Evolutionary conservation across 768 basidiomycete species (phyloP), one percentile per base, ranked within the genome.

Genomic region (Mycena olivaceomarginata): DNA sequence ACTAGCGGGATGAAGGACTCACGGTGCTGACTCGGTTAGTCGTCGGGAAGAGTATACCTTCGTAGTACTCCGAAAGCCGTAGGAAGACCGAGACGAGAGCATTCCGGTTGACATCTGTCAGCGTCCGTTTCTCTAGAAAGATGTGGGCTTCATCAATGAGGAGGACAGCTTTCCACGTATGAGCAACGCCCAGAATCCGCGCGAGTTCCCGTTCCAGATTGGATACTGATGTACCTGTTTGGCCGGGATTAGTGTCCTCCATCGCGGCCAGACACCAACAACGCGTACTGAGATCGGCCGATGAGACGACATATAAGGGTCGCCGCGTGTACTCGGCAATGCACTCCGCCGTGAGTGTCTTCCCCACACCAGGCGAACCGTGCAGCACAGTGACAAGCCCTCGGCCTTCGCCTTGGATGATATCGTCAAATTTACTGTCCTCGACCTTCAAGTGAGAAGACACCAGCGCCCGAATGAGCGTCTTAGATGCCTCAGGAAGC

Each of bases 101-200:
- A 59, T 82, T 81, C 39, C 80, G 75, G 18, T 75, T 5, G 10
- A 81, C 70, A 41, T 82, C 77, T 13, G 71, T 70, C 12, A 72
- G 62, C 25, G 62, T 68, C 39, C 81, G 80, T 56, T 77, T 57
- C 62, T 82, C 74, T 0, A 82, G 70, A 66, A 79, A 82, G 16
- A 82, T 81, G 11, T 82, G 81, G 3, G 82, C 81, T 51, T 82
- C 82, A 43, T 82, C 80, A 20, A 82, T 67, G 20, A 82, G 72
- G 4, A 82, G 12, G 20, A 82, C 72, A 9, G 82, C 81, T 31
- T 72, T 68, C 82, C 82, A 82, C 9, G 64, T 67, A 11, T 70
- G 56, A 0, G 81, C 78, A 25, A 82, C 72, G 31, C 74, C 70
- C 20, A 82, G 66, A 18, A 79, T 74, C 18, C 45, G 45, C 9